Conservation (phyloP, 2,329 filamentous ascomycete species). For the Pleoardoris graminearum region DNA sequence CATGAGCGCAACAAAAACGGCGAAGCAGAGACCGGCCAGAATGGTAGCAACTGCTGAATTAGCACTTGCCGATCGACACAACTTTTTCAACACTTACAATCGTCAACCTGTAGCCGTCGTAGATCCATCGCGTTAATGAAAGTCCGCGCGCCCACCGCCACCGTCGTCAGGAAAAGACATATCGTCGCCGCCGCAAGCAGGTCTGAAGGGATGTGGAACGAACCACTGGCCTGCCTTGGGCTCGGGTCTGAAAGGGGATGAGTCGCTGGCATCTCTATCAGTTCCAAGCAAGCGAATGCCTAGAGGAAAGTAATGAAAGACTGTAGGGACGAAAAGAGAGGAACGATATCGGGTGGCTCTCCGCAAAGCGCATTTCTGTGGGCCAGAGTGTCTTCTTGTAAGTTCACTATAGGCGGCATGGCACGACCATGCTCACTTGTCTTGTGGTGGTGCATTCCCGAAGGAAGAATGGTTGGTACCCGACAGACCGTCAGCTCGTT, state of each 20-base stretch:
- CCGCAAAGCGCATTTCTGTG: not conserved
- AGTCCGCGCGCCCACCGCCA: conserved; percentile 11
- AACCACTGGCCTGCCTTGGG: conserved; percentile 6
- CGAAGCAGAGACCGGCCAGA: conserved; percentile 11
- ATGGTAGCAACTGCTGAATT: conserved; percentile 10
- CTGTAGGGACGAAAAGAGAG: not conserved
- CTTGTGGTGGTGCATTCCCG: conserved; percentile 4
- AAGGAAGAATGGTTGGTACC: conserved; percentile 5
- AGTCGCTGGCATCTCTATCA: conserved; percentile 1
- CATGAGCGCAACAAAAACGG: conserved; percentile 7
- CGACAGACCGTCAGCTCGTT: conserved; percentile 4
- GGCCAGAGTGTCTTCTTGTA: conserved; percentile 3
- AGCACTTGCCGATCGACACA: not conserved
- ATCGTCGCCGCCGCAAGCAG: conserved; percentile 14
- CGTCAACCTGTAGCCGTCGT: conserved; percentile 13
- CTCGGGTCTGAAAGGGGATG: conserved; percentile 5
- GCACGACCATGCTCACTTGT: conserved; percentile 1
- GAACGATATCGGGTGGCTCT: not conserved
- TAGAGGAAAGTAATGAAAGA: conserved; percentile 6
- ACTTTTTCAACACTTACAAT: conserved; percentile 11
- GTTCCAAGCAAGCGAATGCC: conserved; percentile 2
- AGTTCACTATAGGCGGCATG: conserved; percentile 2
- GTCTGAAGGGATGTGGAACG: conserved; percentile 10
- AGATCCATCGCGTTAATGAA: conserved; percentile 14
- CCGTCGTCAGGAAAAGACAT: conserved; percentile 16